These are phyloP conservation scores for Grigorovia jiainica DNA, from an alignment of 805 yeast genomes.

Conservation along the genomic window DNA sequence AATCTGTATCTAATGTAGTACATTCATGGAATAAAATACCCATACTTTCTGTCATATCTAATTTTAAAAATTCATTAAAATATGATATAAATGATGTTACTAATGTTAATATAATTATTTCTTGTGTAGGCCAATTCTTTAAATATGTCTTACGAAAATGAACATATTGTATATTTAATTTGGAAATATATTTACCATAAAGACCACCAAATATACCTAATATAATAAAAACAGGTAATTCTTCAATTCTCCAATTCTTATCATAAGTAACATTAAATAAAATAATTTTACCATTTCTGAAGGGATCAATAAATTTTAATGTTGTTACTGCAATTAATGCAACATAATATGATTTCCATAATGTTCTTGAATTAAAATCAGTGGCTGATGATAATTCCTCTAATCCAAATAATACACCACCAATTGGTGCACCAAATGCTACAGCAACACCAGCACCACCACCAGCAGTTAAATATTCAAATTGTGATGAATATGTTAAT, in stretches of 20 bases:
- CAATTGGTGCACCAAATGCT: conserved; percentile 94
- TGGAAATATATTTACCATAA: conserved; percentile 71
- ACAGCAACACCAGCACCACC: conserved; percentile 98
- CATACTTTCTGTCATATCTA: conserved; percentile 97
- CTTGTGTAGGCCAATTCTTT: conserved; percentile 40
- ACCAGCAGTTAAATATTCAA: conserved; percentile 63
- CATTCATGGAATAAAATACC: conserved; percentile 82
- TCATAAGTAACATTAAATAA: conserved; percentile 87
- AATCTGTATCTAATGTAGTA: conserved; percentile 28
- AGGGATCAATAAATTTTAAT: conserved; percentile 76
- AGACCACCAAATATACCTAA: conserved; percentile 88
- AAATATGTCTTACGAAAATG: conserved; percentile 68
- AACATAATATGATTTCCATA: conserved; percentile 89
- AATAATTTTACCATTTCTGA: conserved; percentile 89
- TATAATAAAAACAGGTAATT: conserved; percentile 67
- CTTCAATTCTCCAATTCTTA: conserved; percentile 77
- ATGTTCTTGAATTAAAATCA: conserved; percentile 61
- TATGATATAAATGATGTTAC: conserved; percentile 72
- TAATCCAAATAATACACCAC: conserved; percentile 87
- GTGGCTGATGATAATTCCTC: conserved; percentile 74
- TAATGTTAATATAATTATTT: conserved; percentile 56
- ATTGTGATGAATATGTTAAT: conserved; percentile 24
- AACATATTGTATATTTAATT: conserved; percentile 66
- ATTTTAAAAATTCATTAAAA: conserved; percentile 66
- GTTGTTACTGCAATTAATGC: conserved; percentile 80